A percentile compares a stretch with the other conserved stretches of the same genome.
Conservation (phyloP, 116 monocot species). For the Iris pallida region DNA sequence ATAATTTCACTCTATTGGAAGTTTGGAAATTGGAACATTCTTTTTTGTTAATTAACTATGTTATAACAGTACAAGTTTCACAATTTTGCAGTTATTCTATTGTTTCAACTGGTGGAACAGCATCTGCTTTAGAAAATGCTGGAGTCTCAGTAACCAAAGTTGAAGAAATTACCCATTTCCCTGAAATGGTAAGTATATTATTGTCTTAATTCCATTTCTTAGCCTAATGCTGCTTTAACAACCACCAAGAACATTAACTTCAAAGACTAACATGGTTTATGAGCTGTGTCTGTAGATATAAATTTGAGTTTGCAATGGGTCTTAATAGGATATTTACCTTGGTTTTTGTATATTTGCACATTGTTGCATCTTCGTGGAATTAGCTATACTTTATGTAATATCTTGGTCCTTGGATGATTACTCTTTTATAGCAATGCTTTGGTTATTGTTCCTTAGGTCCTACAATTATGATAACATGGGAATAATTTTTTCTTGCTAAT, state of each 20-base stretch:
- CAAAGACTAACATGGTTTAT: neutral
- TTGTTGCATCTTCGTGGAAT: neutral
- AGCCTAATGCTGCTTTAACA: neutral
- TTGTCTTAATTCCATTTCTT: neutral
- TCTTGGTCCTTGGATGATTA: neutral
- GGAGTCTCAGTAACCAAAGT: constrained; percentile 78
- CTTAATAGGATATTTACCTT: neutral
- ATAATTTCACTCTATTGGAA: no score
- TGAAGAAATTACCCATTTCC: constrained; percentile 76
- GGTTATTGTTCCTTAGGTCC: neutral
- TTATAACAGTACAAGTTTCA: no score
- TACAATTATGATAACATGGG: neutral
- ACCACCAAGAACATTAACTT: neutral
- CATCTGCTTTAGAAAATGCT: constrained; percentile 56
- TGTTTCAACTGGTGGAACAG: constrained; percentile 85
- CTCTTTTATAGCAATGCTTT: neutral
- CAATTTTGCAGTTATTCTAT: constrained; percentile 7
- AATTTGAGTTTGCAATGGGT: neutral
- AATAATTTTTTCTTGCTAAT: neutral
- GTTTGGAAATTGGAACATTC: no score
- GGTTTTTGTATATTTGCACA: neutral
- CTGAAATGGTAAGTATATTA: constrained; percentile 64
- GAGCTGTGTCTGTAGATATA: neutral
- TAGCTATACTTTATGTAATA: neutral
- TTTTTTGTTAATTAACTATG: no score